Conservation (phyloP, 257 asterid species). For the Vinca minor region DNA sequence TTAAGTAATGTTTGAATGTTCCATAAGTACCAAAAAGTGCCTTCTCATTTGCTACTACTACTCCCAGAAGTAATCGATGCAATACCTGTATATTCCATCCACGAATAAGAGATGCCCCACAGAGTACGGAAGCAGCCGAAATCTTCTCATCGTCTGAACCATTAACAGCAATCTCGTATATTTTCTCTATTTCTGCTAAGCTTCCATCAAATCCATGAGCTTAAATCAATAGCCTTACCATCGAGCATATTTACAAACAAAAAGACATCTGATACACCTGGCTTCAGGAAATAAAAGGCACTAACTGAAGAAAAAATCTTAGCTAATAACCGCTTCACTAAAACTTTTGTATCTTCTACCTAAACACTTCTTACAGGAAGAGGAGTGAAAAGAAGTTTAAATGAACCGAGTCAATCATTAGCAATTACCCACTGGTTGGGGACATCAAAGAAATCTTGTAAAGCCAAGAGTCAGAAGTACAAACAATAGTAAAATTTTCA, state of each 20-base stretch:
- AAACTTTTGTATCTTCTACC: not conserved
- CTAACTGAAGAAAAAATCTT: slow-evolving; percentile 18
- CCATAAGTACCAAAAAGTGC: not conserved
- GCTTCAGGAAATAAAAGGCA: slow-evolving; percentile 26
- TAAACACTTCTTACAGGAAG: not conserved
- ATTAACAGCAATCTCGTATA: slow-evolving; percentile 76
- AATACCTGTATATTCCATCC: slow-evolving; percentile 98
- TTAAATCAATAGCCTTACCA: slow-evolving; percentile 48
- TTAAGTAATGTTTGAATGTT: not conserved
- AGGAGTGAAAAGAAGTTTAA: not conserved
- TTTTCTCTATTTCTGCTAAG: slow-evolving; percentile 95
- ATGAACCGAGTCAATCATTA: not conserved
- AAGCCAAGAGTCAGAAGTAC: not conserved
- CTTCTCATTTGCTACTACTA: not conserved
- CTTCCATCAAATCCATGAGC: slow-evolving; percentile 67
- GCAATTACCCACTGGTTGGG: not conserved
- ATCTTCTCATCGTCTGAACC: slow-evolving; percentile 92
- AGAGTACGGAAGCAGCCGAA: slow-evolving; percentile 80
- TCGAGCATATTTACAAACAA: slow-evolving; percentile 13
- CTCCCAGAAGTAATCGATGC: slow-evolving; percentile 1
- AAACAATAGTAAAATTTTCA: not conserved
- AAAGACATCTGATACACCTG: slow-evolving; percentile 19
- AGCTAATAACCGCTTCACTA: not conserved
- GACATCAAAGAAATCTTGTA: not conserved
- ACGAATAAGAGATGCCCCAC: slow-evolving; percentile 92